phyloP scores from a whole-genome alignment of 1,284 basidiomycete genomes.

The Puccinia sorghi region DNA sequence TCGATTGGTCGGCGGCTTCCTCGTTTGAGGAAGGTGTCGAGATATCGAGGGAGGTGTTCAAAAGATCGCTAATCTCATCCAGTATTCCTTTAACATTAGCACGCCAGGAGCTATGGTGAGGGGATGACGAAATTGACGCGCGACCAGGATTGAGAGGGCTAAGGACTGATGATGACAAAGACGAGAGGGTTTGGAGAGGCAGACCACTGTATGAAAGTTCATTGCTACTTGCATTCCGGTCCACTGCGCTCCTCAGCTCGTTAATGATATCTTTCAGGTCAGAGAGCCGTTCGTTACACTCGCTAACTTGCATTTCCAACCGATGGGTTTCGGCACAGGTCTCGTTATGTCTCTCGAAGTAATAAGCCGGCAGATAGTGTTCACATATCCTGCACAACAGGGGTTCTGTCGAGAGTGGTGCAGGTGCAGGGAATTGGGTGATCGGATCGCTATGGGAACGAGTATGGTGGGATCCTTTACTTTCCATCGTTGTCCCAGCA shows the following conservation, averaged over 20 bases:
- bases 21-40: slow-evolving; percentile 86
- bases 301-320: slow-evolving; percentile 88
- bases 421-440: slow-evolving; percentile 65
- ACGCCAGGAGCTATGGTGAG: slow-evolving; percentile 56
- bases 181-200: slow-evolving; percentile 63
- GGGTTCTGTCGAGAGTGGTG: slow-evolving; percentile 67
- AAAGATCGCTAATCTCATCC: slow-evolving; percentile 79
- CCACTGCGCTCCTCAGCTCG: slow-evolving; percentile 48
- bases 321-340: slow-evolving; percentile 96
- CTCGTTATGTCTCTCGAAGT: slow-evolving; percentile 99
- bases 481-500: slow-evolving; percentile 61
- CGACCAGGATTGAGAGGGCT: slow-evolving; percentile 60
- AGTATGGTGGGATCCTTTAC: slow-evolving; percentile 58
- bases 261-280: slow-evolving; percentile 75
- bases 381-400: slow-evolving; percentile 98
- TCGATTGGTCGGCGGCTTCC: slow-evolving; percentile 82
- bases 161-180: slow-evolving; percentile 66
- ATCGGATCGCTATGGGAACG: slow-evolving; percentile 56
- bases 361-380: slow-evolving; percentile 94
- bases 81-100: slow-evolving; percentile 67
- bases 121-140: slow-evolving; percentile 82
- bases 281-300: slow-evolving; percentile 86
- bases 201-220: slow-evolving; percentile 28
- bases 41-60: slow-evolving; percentile 77
- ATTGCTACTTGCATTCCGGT: not conserved